phyloP scores from a whole-genome alignment of 1,284 basidiomycete species.

The Porodaedalea pini region DNA sequence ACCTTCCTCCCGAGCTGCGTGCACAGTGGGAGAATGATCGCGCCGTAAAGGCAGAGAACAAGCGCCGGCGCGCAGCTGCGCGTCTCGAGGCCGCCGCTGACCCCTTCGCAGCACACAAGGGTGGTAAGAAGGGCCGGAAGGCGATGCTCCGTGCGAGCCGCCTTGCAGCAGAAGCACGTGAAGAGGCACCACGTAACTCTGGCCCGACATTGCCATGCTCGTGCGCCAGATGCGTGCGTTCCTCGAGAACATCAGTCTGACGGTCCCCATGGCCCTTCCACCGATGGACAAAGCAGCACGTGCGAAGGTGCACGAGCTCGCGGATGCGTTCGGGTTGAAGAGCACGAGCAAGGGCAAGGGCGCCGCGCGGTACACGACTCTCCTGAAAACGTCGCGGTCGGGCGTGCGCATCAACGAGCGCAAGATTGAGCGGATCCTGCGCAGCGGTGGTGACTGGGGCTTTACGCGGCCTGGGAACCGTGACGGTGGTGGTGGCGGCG shows the following conservation, averaged over 20 bases:
- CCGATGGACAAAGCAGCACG: conserved; percentile 72
- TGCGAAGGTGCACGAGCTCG: conserved; percentile 74
- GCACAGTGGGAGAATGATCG: conserved; percentile 81
- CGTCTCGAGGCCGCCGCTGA: conserved; percentile 54
- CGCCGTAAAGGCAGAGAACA: conserved; percentile 75
- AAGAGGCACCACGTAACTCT: conserved; percentile 38
- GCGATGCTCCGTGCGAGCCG: conserved; percentile 53
- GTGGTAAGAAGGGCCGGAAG: conserved; percentile 67
- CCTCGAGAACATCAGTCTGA: conserved; percentile 49
- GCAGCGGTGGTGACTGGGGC: conserved; percentile 30
- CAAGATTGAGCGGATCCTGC: conserved; percentile 56
- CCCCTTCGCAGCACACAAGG: conserved; percentile 51
- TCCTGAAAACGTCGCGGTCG: conserved; percentile 63
- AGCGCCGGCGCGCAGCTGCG: conserved; percentile 58
- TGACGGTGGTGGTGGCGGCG: conserved; percentile 28
- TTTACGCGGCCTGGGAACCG: conserved; percentile 31
- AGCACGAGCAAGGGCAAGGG: conserved; percentile 74
- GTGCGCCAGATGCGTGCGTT: conserved; percentile 72
- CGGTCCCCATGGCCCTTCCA: conserved; percentile 60
- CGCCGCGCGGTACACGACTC: conserved; percentile 57
- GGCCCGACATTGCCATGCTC: conserved; percentile 55
- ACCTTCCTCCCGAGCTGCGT: conserved; percentile 60
- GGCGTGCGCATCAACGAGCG: conserved; percentile 50
- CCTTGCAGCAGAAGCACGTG: conserved; percentile 35
- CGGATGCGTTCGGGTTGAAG: conserved; percentile 70